Base-by-base conservation (phyloP, 441 rosid genomes). In the Adansonia gregorii region DNA sequence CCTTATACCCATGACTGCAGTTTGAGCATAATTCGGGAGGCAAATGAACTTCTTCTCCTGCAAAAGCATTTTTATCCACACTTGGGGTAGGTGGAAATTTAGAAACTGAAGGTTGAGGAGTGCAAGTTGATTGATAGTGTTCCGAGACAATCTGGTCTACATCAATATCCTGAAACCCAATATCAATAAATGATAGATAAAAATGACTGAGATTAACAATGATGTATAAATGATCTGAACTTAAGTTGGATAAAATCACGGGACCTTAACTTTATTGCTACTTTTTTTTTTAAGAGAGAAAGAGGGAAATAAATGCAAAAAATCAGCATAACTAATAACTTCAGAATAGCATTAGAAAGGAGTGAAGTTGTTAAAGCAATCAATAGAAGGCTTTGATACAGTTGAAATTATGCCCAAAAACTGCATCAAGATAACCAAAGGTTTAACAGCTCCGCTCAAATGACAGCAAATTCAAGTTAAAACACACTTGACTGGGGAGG, bases 91-190 rank as follows among this genome's bases (percentile, higher is more conserved):
- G 76, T 19, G 89, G 87, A 80, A 84, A 85, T 84, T 80, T 90
- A 56, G 92, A 86, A 79, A 82, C 72, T 68, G 98, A 82, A 72
- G 95, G 87, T 82, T 87, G 93, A 65, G 95, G 96, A 14, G 98
- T 94, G 84, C 84, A 76, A 65, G 82, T 79, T 73, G 97, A 87
- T 74, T 91, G 93, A 87, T 90, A 91, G 87, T 93, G 99, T 78
- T 94, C 93, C 87, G 88, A 89, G 77, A 89, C 87, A 80, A 96
- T 94, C 86, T 91, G 94, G 82, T 96, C 99, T 73, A 96, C 87
- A 73, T 94, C 98, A 81, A 96, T 89, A 84, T 83, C 85, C 99
- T 96, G 94, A 85, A 78, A 74, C 11, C 10, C 41, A 72, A 19
- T 70, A 67, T 58, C 60, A 52, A 63, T 20, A n/a, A 74, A 76